Evolutionary conservation across 441 rosid species (phyloP).

Genomic region (Euphorbia corollata): DNA sequence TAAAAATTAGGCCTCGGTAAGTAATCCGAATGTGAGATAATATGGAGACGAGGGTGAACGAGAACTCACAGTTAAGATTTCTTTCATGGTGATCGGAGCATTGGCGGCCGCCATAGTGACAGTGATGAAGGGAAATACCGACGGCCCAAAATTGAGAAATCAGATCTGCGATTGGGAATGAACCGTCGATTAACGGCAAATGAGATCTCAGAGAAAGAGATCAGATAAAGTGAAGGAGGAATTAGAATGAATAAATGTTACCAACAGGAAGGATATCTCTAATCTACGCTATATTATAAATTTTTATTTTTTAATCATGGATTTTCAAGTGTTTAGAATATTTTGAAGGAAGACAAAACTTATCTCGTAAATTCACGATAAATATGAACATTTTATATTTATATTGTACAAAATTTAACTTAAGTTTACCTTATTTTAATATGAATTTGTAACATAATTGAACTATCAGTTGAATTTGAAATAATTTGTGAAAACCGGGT

Average conservation of each 20-base stretch:
- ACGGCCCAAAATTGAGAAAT: conserved; percentile 25
- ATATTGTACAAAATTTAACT: too few relatives aligned
- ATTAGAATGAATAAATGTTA: conserved; percentile 1
- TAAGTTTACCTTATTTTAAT: too few relatives aligned
- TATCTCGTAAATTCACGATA: too few relatives aligned
- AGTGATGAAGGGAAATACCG: conserved; percentile 17
- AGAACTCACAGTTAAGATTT: conserved; percentile 40
- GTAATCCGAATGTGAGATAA: neutral
- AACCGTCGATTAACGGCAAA: conserved; percentile 26
- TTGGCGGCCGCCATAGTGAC: conserved; percentile 51
- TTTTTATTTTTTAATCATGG: neutral
- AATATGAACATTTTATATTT: too few relatives aligned
- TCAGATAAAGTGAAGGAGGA: conserved; percentile 37
- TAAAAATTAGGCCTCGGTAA: neutral
- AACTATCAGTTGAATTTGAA: too few relatives aligned
- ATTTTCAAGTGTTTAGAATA: neutral
- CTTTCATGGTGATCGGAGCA: conserved; percentile 61
- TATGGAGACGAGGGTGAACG: neutral
- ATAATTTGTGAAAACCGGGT: too few relatives aligned
- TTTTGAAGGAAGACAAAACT: too few relatives aligned
- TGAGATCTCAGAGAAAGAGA: conserved; percentile 18
- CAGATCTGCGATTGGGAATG: conserved; percentile 41
- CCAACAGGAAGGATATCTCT: conserved; percentile 29
- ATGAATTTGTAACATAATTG: too few relatives aligned
- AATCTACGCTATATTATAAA: neutral